Percentiles rank a stretch among this genome's conserved stretches.
Evolutionary conservation across 495 filamentous ascomycete species (phyloP).

Genomic region (Neurospora pannonica): DNA sequence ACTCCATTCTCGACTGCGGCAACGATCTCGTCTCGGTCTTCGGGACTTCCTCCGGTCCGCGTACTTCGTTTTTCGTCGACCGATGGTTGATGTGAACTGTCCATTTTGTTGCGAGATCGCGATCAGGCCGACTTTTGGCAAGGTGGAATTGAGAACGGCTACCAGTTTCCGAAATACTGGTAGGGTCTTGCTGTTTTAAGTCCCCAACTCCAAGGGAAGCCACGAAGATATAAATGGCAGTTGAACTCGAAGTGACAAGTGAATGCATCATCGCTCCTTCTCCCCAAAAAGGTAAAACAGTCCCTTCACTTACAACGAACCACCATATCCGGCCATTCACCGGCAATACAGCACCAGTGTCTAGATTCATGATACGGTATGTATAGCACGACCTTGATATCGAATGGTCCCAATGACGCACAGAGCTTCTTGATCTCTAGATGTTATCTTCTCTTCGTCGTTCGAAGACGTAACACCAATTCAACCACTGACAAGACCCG

Average conservation of each 20-base stretch:
- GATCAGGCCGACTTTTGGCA: not conserved
- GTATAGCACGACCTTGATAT: not conserved
- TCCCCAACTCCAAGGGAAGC: not conserved
- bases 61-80: not conserved
- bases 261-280: not conserved
- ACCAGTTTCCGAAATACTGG: not conserved
- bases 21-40: slow-evolving; percentile 20
- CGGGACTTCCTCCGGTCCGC: not conserved
- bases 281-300: not conserved
- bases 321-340: not conserved
- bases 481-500: not conserved
- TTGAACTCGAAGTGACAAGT: not conserved
- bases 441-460: not conserved
- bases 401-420: not conserved
- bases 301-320: not conserved
- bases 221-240: not conserved
- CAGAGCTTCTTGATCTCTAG: not conserved
- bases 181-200: not conserved
- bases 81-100: not conserved
- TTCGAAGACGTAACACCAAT: not conserved
- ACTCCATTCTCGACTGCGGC: slow-evolving; percentile 27
- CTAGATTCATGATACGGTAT: not conserved
- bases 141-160: not conserved
- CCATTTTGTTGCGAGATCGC: not conserved
- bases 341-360: not conserved